Evolutionary conservation across 2,329 filamentous ascomycete genomes (phyloP), one percentile per base, ranked within the genome.

Genomic region (Nemania diffusa): DNA sequence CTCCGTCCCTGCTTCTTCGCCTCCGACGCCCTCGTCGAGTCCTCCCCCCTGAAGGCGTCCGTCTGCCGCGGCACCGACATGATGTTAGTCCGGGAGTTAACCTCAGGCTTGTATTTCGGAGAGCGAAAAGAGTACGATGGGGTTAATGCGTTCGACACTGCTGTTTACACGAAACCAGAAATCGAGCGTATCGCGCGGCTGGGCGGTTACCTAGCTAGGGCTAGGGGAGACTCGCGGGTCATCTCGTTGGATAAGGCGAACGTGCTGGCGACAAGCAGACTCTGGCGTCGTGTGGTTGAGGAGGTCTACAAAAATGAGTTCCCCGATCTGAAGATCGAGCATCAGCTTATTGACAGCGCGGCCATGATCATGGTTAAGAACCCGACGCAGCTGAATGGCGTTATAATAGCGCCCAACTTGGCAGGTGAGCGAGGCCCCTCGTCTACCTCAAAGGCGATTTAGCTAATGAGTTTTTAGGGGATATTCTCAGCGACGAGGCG

Each of bases 1-100:
- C 90, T 98, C 65, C 91, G 95, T 5, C 95, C 94, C 9, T 98
- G 95, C 87, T 97, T 92, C 87, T 98, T 99, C 83, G 93, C 93
- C 57, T 94, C 94, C 0, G 92, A 95, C 60, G 87, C 89, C 29
- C 90, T 97, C 57, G 90, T 97, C 76, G 90, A 94, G 57, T 87
- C 86, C 77, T 97, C 94, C 11, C 95, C 95, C 0, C 89, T 98
- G 70, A 97, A 97, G 82, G 90, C 92, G 62, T 87, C 91, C 2
- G 87, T 97, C 69, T 97, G 92, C 86, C 87, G 90, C 70, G 94
- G 92, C 75, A 94, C 92, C 74, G 92, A 98, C 85, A 93, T 98
- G 82, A 92, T 92, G 82, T 91, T 98, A 77, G 91, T 98, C 69
- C 92, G 95, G 56, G 95, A 98, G 82, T 82, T 97, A 59, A 97